A percentile compares a stretch with the other conserved stretches of the same genome.
phyloP scores from a whole-genome alignment of 495 filamentous ascomycete species.

The Terfezia boudieri region DNA sequence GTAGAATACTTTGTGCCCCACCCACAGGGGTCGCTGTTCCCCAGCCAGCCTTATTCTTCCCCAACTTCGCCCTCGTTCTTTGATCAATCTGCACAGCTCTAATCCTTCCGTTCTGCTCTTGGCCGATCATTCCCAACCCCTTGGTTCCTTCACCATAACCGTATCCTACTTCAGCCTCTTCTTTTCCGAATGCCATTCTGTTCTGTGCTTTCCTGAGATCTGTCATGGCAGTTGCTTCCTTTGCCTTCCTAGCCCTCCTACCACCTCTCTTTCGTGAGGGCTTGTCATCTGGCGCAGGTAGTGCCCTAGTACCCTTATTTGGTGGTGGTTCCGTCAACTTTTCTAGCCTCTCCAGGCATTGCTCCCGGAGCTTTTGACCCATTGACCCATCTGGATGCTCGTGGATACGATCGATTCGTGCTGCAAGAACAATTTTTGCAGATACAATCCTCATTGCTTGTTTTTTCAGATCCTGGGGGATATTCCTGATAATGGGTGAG shows the following conservation, averaged over 20 bases:
- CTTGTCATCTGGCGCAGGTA: conserved; percentile 91
- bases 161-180: conserved; percentile 86
- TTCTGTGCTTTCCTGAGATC: conserved; percentile 93
- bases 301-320: conserved; percentile 66
- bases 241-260: conserved; percentile 75
- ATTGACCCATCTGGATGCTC: conserved; percentile 57
- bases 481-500: conserved; percentile 60
- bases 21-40: conserved; percentile 46
- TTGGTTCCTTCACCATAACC: conserved; percentile 66
- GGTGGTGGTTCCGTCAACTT: conserved; percentile 87
- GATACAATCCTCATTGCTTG: conserved; percentile 93
- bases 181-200: conserved; percentile 84
- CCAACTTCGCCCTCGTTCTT: conserved; percentile 72
- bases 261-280: conserved; percentile 83
- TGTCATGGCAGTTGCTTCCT: conserved; percentile 93
- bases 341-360: conserved; percentile 72
- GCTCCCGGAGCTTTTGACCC: conserved; percentile 60
- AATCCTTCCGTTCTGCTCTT: conserved; percentile 65
- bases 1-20: conserved; percentile 51
- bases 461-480: conserved; percentile 68
- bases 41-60: conserved; percentile 94
- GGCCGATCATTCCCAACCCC: conserved; percentile 87
- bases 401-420: conserved; percentile 73
- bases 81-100: conserved; percentile 78
- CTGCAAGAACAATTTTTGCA: conserved; percentile 78